phyloP scores from a whole-genome alignment of 768 basidiomycete species.

The Mycena chlorophos region DNA sequence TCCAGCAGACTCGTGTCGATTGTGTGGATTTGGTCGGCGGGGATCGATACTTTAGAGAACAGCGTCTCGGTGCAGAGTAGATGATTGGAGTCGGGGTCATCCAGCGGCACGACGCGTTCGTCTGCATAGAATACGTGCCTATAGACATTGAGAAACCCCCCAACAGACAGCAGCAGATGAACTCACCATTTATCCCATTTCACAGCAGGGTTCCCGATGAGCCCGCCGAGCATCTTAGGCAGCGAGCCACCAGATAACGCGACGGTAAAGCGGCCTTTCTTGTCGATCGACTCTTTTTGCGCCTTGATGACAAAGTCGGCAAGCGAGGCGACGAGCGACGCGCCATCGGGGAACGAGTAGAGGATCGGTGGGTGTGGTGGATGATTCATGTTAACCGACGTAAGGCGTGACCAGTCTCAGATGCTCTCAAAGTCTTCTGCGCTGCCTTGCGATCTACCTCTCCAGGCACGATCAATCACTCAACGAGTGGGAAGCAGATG shows the following conservation, averaged over 20 bases:
- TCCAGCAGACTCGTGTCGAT: slow-evolving; percentile 69
- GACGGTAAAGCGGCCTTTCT: slow-evolving; percentile 87
- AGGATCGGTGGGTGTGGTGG: slow-evolving; percentile 68
- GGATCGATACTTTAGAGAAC: slow-evolving; percentile 83
- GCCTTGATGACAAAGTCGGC: slow-evolving; percentile 83
- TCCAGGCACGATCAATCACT: too few species aligned
- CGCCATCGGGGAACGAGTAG: slow-evolving; percentile 61
- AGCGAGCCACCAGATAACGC: slow-evolving; percentile 94
- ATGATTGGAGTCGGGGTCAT: slow-evolving; percentile 94
- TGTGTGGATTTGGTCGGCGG: slow-evolving; percentile 72
- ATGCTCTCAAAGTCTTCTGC: too few species aligned
- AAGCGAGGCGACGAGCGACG: slow-evolving; percentile 62
- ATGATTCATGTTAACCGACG: slow-evolving; percentile 45
- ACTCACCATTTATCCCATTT: slow-evolving; percentile 94
- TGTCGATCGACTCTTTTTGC: slow-evolving; percentile 86
- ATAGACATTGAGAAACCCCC: background rate
- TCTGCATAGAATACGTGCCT: slow-evolving; percentile 99
- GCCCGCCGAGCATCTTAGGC: slow-evolving; percentile 74
- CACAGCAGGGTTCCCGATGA: slow-evolving; percentile 62
- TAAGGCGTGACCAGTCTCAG: too few species aligned
- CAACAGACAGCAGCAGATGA: background rate
- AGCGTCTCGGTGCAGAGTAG: slow-evolving; percentile 67
- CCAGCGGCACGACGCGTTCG: slow-evolving; percentile 91
- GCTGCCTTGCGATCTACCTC: too few species aligned
- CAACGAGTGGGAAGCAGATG: too few species aligned